These are phyloP conservation scores for Curvularia sp. DNA, from an alignment of 2,329 filamentous ascomycete genomes.

Conservation along the genomic window DNA sequence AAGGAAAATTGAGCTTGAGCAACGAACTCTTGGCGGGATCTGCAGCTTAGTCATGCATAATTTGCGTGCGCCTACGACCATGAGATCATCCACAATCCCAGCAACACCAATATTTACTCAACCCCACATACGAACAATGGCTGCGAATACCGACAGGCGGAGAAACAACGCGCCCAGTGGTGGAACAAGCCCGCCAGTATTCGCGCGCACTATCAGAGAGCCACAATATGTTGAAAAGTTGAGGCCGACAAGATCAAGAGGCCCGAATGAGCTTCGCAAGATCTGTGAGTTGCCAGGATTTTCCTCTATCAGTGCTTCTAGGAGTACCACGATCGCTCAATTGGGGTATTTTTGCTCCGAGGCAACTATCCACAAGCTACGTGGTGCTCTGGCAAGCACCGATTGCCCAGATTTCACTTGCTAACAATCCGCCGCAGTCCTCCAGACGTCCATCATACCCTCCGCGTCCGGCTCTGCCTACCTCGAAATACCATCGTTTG, in stretches of 20 bases:
- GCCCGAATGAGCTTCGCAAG: slow-evolving; percentile 76
- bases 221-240: slow-evolving; percentile 54
- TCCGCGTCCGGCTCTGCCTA: slow-evolving; percentile 94
- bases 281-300: slow-evolving; percentile 70
- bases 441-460: slow-evolving; percentile 90
- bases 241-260: slow-evolving; percentile 64
- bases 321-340: neutral
- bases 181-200: slow-evolving; percentile 77
- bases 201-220: slow-evolving; percentile 60
- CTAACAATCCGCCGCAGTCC: slow-evolving; percentile 62
- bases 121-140: slow-evolving; percentile 22
- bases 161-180: slow-evolving; percentile 88
- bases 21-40: slow-evolving; percentile 40
- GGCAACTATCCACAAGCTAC: neutral
- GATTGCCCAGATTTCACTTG: neutral
- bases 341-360: neutral
- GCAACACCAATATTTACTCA: slow-evolving; percentile 6
- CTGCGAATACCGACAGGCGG: slow-evolving; percentile 69
- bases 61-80: slow-evolving; percentile 17
- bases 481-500: slow-evolving; percentile 65
- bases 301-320: neutral
- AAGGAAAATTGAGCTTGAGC: slow-evolving; percentile 36
- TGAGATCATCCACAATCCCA: slow-evolving; percentile 20
- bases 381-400: neutral
- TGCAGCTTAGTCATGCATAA: slow-evolving; percentile 38